A percentile compares a stretch with the other conserved stretches of the same genome.
phyloP scores from a whole-genome alignment of 2,329 filamentous ascomycete species.

The Shiraia bambusicola region DNA sequence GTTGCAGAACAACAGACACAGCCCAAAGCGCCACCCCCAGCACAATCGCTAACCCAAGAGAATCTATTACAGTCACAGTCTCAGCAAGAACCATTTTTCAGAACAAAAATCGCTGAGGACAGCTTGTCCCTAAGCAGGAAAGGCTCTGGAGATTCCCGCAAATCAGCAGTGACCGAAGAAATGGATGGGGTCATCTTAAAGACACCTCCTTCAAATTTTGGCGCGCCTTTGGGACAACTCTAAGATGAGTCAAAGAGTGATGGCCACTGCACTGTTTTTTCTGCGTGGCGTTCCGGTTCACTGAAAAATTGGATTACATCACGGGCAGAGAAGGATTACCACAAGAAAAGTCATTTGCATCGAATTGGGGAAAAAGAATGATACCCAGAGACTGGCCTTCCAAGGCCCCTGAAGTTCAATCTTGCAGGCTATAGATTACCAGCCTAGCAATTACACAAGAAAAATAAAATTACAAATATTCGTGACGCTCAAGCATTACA shows the following conservation, averaged over 20 bases:
- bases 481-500: not conserved
- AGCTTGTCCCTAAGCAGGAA: slow-evolving; percentile 21
- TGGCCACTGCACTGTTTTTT: not conserved
- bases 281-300: not conserved
- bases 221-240: slow-evolving; percentile 33
- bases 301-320: not conserved
- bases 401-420: slow-evolving; percentile 8
- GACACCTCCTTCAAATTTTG: slow-evolving; percentile 39
- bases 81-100: not conserved
- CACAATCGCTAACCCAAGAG: not conserved
- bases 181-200: slow-evolving; percentile 41
- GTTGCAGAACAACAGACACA: not conserved
- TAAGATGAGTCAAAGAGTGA: not conserved
- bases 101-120: slow-evolving; percentile 1
- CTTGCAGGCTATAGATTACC: slow-evolving; percentile 22
- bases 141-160: slow-evolving; percentile 21
- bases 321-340: not conserved
- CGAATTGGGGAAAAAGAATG: slow-evolving; percentile 1
- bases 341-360: not conserved
- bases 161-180: slow-evolving; percentile 20
- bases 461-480: not conserved
- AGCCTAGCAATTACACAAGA: slow-evolving; percentile 13
- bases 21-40: slow-evolving; percentile 6
- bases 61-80: not conserved
- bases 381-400: slow-evolving; percentile 13